phyloP scores from a whole-genome alignment of 495 filamentous ascomycete species.

The Saxophila tyrrhenica region DNA sequence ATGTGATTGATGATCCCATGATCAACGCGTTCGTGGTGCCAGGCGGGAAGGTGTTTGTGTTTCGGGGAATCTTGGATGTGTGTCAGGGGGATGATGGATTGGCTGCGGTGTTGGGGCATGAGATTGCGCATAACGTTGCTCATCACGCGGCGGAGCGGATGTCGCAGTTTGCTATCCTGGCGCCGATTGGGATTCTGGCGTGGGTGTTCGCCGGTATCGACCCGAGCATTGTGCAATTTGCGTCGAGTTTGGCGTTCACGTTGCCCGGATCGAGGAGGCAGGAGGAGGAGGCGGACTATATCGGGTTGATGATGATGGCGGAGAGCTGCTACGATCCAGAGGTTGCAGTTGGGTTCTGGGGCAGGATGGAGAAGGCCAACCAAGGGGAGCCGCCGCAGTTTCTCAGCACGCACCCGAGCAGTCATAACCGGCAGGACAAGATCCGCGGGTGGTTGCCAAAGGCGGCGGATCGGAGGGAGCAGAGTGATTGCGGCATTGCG shows the following conservation, averaged over 20 bases:
- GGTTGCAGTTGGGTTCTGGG: slow-evolving; percentile 65
- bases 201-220: slow-evolving; percentile 40
- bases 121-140: slow-evolving; percentile 87
- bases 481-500: slow-evolving; percentile 5
- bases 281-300: slow-evolving; percentile 73
- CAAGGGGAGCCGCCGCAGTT: slow-evolving; percentile 53
- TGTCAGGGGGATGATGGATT: slow-evolving; percentile 62
- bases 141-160: slow-evolving; percentile 68
- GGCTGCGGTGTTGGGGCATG: slow-evolving; percentile 78
- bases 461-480: slow-evolving; percentile 16
- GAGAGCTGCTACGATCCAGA: slow-evolving; percentile 60
- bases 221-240: slow-evolving; percentile 33
- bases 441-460: slow-evolving; percentile 48
- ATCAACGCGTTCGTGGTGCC: slow-evolving; percentile 86
- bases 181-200: slow-evolving; percentile 42
- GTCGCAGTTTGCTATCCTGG: slow-evolving; percentile 47
- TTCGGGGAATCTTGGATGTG: slow-evolving; percentile 63
- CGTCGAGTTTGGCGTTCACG: slow-evolving; percentile 52
- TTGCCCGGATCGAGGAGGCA: slow-evolving; percentile 61
- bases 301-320: slow-evolving; percentile 67
- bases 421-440: slow-evolving; percentile 55
- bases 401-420: slow-evolving; percentile 78
- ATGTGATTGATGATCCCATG: slow-evolving; percentile 62
- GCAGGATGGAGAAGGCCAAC: slow-evolving; percentile 57
- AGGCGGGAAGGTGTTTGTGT: slow-evolving; percentile 90